Evolutionary conservation across 495 filamentous ascomycete species (phyloP).

Genomic region (Delitschia confertaspora): DNA sequence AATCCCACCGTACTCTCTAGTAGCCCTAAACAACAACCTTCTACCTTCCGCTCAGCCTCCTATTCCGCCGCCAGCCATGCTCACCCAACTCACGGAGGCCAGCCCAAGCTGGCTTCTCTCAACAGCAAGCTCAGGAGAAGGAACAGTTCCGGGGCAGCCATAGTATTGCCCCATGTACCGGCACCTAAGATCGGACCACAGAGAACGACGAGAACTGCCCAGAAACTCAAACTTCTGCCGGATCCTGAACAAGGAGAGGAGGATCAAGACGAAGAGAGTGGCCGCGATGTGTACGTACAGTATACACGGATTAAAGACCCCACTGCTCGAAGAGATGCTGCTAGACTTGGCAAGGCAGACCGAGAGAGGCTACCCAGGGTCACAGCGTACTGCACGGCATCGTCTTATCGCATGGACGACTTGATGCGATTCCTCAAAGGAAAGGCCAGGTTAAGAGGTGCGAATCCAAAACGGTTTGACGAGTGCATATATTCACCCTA

Average conservation of each 20-base stretch:
- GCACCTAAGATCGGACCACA: slow-evolving; percentile 83
- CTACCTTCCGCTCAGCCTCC: slow-evolving; percentile 39
- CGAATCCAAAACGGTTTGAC: slow-evolving; percentile 84
- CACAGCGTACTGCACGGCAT: slow-evolving; percentile 92
- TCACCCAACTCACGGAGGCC: slow-evolving; percentile 38
- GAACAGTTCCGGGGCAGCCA: slow-evolving; percentile 68
- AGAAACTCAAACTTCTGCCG: slow-evolving; percentile 91
- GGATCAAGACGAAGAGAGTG: slow-evolving; percentile 72
- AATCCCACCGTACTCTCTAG: slow-evolving; percentile 56
- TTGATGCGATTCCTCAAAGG: slow-evolving; percentile 85
- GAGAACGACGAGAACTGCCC: slow-evolving; percentile 84
- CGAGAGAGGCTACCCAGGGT: slow-evolving; percentile 78
- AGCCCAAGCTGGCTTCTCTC: slow-evolving; percentile 64
- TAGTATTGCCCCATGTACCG: slow-evolving; percentile 38
- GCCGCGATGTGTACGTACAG: slow-evolving; percentile 92
- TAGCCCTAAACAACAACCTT: slow-evolving; percentile 32
- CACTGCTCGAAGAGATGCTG: slow-evolving; percentile 84
- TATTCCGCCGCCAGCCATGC: slow-evolving; percentile 7
- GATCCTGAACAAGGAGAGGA: slow-evolving; percentile 78
- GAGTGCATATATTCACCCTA: slow-evolving; percentile 96
- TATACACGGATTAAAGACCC: slow-evolving; percentile 94
- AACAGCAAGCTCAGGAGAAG: slow-evolving; percentile 80
- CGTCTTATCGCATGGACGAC: slow-evolving; percentile 77
- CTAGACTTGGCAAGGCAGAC: slow-evolving; percentile 86
- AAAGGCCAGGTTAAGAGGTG: slow-evolving; percentile 58